phyloP scores from a whole-genome alignment of 164 flowering plant genomes.

The Malania oleifera region DNA sequence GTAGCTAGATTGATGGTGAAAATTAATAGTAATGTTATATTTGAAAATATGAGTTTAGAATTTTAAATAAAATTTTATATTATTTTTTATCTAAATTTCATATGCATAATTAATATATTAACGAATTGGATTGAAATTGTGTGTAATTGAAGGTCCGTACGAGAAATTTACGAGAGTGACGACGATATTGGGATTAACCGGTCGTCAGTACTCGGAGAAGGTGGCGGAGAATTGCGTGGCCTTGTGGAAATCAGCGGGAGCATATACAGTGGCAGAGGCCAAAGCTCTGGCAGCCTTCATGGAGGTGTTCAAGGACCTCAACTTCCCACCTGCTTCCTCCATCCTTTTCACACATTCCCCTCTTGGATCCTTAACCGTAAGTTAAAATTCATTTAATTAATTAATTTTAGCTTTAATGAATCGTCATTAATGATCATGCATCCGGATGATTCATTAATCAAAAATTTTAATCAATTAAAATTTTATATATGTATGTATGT shows the following conservation, averaged over 20 bases:
- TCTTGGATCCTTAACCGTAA: conserved; percentile 54
- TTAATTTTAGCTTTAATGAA: not conserved
- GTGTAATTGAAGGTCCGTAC: conserved; percentile 63
- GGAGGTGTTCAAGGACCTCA: conserved; percentile 57
- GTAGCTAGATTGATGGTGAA: too few species aligned
- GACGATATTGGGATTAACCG: conserved; percentile 65
- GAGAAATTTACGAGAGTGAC: conserved; percentile 70
- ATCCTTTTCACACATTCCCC: conserved; percentile 68
- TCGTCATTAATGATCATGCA: too few species aligned
- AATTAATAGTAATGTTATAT: too few species aligned
- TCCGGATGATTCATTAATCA: too few species aligned
- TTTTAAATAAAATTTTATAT: too few species aligned
- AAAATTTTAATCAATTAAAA: too few species aligned
- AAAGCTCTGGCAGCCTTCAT: conserved; percentile 57
- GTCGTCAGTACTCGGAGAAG: conserved; percentile 72
- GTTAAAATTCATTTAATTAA: too few species aligned
- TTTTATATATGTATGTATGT: too few species aligned
- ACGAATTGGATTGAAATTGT: too few species aligned
- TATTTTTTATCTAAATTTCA: too few species aligned
- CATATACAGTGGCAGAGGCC: conserved; percentile 59
- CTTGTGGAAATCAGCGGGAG: conserved; percentile 56
- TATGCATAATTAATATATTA: too few species aligned
- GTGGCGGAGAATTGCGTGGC: conserved; percentile 75
- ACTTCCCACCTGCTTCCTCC: conserved; percentile 69
- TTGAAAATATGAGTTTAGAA: too few species aligned